Percentiles rank a stretch among this genome's conserved stretches.
Evolutionary conservation across 2,329 filamentous ascomycete genomes (phyloP).

Genomic region (Penicillium sp.): DNA sequence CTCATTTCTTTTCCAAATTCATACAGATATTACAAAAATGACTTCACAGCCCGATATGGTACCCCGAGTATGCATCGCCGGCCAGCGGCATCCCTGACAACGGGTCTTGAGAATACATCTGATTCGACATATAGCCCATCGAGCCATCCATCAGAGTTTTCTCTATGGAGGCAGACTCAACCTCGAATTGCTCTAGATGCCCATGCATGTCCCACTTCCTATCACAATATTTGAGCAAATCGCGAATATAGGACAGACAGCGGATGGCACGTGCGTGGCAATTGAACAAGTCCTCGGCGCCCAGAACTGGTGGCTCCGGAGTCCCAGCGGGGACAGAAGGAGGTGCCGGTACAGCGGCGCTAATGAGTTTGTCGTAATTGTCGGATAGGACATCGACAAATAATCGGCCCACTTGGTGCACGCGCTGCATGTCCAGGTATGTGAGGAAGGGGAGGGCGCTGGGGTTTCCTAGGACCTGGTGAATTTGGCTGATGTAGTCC

Average conservation of each 20-base stretch:
- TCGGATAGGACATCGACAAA: conserved; percentile 50
- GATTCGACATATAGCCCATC: conserved; percentile 14
- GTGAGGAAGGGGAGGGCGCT: conserved; percentile 62
- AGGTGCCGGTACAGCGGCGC: conserved; percentile 22
- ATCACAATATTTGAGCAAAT: conserved; percentile 28
- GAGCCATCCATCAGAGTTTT: conserved; percentile 21
- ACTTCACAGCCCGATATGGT: conserved; percentile 8
- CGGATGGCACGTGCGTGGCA: conserved; percentile 27
- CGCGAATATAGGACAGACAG: conserved; percentile 26
- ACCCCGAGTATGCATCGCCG: conserved; percentile 16
- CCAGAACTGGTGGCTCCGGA: conserved; percentile 27
- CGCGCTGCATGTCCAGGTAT: conserved; percentile 77
- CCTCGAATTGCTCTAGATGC: conserved; percentile 28
- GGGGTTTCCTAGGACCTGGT: conserved; percentile 55
- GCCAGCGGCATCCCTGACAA: conserved; percentile 16
- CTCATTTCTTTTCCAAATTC: not conserved
- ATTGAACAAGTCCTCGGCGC: conserved; percentile 27
- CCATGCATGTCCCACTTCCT: conserved; percentile 29
- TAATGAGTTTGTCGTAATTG: conserved; percentile 43
- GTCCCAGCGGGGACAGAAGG: conserved; percentile 26
- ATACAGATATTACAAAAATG: not conserved
- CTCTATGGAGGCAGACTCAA: conserved; percentile 22
- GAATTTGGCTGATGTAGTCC: conserved; percentile 68
- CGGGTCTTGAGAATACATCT: conserved; percentile 10
- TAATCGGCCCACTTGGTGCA: conserved; percentile 59